A percentile compares a stretch with the other conserved stretches of the same genome.
Evolutionary conservation across 768 basidiomycete species (phyloP).

Genomic region (Xerocomus potaroensis): DNA sequence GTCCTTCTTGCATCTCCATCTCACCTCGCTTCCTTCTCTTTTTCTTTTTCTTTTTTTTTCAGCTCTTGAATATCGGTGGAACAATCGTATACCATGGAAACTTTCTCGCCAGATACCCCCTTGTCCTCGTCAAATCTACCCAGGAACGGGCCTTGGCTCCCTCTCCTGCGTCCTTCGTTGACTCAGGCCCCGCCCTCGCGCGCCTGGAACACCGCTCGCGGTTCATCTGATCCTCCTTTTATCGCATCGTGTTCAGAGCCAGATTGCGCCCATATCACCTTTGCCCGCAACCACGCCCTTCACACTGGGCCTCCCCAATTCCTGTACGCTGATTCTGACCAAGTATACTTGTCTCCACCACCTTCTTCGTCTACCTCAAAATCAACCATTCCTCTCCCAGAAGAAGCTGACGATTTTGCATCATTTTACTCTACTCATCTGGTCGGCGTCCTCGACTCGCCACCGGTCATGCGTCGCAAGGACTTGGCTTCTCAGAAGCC

Average conservation of each 20-base stretch:
- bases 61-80: slow-evolving; percentile 33
- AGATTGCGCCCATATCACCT: slow-evolving; percentile 12
- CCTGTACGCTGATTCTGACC: slow-evolving; percentile 18
- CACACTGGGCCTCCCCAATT: slow-evolving; percentile 8
- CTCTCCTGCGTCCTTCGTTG: slow-evolving; percentile 14
- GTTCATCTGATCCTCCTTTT: slow-evolving; percentile 22
- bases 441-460: slow-evolving; percentile 33
- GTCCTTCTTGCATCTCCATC: background rate
- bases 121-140: slow-evolving; percentile 13
- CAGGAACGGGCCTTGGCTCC: slow-evolving; percentile 11
- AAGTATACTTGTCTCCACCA: slow-evolving; percentile 29
- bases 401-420: slow-evolving; percentile 17
- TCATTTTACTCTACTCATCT: slow-evolving; percentile 26
- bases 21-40: background rate
- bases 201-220: slow-evolving; percentile 17
- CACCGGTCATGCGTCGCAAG: slow-evolving; percentile 30
- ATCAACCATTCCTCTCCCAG: slow-evolving; percentile 24
- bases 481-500: slow-evolving; percentile 29
- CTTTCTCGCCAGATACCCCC: slow-evolving; percentile 28
- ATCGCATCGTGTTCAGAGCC: slow-evolving; percentile 17
- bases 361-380: slow-evolving; percentile 25
- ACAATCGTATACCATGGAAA: slow-evolving; percentile 32
- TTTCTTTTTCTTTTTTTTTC: slow-evolving; percentile 2
- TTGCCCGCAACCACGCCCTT: slow-evolving; percentile 14
- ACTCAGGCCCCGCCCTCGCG: slow-evolving; percentile 11